A percentile compares a stretch with the other conserved stretches of the same genome.
Conservation (phyloP, 2,329 filamentous ascomycete genomes). For the Aureobasidium sp. region DNA sequence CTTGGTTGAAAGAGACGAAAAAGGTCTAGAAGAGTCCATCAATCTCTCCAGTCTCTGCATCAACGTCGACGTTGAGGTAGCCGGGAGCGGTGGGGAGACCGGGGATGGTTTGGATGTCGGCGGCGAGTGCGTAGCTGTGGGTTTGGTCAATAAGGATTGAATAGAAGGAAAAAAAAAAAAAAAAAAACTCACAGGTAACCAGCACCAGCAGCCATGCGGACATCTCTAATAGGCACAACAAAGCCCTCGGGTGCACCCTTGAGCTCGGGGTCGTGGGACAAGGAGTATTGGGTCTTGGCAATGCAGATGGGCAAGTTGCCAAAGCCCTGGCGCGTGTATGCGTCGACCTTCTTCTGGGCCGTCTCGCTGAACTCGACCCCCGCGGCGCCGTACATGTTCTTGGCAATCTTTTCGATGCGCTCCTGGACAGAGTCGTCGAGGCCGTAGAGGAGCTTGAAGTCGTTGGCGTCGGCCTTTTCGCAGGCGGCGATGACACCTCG, state of each 20-base stretch:
- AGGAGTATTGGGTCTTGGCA: constrained; percentile 96
- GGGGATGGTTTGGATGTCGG: constrained; percentile 97
- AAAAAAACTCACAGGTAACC: constrained; percentile 67
- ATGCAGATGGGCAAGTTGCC: constrained; percentile 91
- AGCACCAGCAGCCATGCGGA: constrained; percentile 86
- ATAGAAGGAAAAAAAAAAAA: not conserved
- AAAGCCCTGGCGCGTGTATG: constrained; percentile 86
- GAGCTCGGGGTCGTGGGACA: constrained; percentile 84
- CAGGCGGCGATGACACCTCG: constrained; percentile 77
- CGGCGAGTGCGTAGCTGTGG: constrained; percentile 78
- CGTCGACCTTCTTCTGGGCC: constrained; percentile 93
- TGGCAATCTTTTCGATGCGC: constrained; percentile 83
- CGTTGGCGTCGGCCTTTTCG: constrained; percentile 64
- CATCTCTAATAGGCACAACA: constrained; percentile 88
- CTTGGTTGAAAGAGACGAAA: constrained; percentile 9
- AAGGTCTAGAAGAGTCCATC: constrained; percentile 75
- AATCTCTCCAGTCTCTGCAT: constrained; percentile 46
- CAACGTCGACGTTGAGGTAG: constrained; percentile 83
- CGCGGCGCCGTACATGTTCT: constrained; percentile 88
- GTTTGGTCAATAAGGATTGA: not conserved
- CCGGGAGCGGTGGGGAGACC: constrained; percentile 91
- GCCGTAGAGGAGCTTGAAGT: constrained; percentile 81
- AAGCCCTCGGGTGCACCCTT: constrained; percentile 96
- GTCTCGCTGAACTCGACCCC: constrained; percentile 89
- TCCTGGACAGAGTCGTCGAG: constrained; percentile 74